Conservation (phyloP, 1,139 yeast genomes). For the Torulaspora globosa region DNA sequence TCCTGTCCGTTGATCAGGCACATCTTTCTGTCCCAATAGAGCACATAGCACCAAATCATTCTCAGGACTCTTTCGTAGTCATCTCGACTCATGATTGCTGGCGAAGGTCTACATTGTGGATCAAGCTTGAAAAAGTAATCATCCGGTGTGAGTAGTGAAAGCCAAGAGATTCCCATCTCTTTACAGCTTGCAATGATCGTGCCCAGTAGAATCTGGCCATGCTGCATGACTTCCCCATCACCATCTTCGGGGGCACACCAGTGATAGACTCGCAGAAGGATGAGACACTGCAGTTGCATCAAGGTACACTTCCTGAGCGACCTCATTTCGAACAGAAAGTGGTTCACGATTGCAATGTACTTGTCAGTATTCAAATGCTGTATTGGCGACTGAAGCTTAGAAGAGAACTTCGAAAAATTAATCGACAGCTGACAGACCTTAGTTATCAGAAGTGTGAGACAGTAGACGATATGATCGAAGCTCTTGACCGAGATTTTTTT, state of each 20-base stretch:
- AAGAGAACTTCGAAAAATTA: conserved; percentile 19
- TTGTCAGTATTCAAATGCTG: conserved; percentile 24
- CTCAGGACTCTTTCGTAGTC: conserved; percentile 21
- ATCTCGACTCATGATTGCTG: conserved; percentile 16
- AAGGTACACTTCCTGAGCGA: conserved; percentile 31
- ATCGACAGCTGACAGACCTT: conserved; percentile 27
- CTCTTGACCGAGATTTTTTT: conserved; percentile 20
- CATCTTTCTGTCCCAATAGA: conserved; percentile 35
- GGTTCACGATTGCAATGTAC: conserved; percentile 27
- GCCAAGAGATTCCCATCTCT: conserved; percentile 34
- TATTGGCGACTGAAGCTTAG: conserved; percentile 15
- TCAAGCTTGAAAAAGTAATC: conserved; percentile 21
- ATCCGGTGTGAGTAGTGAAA: conserved; percentile 18
- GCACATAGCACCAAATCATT: conserved; percentile 30
- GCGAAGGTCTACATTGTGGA: conserved; percentile 21
- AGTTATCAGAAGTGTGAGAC: conserved; percentile 27
- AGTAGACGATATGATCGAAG: conserved; percentile 29
- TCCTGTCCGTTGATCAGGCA: conserved; percentile 32
- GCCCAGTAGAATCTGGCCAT: conserved; percentile 31
- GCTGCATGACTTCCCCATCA: conserved; percentile 33
- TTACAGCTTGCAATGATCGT: conserved; percentile 30
- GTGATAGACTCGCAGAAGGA: conserved; percentile 31
- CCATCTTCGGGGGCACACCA: conserved; percentile 37
- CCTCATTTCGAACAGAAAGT: conserved; percentile 26
- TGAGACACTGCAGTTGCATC: conserved; percentile 28